These are phyloP conservation scores for Taphrina sp. DNA, from an alignment of 1,139 yeast genomes.

Conservation along the genomic window DNA sequence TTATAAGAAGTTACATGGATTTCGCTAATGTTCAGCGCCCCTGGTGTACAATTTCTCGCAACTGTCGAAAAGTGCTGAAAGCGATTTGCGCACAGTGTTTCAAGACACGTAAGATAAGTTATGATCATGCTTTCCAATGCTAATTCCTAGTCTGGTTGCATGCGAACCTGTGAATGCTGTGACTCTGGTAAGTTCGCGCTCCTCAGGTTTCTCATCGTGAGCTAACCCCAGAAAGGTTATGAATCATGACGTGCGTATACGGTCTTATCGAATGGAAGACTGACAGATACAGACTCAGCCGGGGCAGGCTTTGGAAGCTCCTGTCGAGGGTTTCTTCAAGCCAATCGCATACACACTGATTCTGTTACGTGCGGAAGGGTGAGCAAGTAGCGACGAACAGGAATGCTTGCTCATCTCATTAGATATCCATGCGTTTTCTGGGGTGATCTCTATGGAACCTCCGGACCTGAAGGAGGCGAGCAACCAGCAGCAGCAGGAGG, in stretches of 20 bases:
- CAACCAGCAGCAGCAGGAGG: constrained; percentile 37
- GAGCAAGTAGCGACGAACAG: background rate
- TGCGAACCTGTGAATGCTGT: constrained; percentile 37
- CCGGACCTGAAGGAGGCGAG: constrained; percentile 34
- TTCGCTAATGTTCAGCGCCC: constrained; percentile 30
- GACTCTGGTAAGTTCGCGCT: constrained; percentile 38
- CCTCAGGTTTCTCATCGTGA: no score
- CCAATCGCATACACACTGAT: constrained; percentile 38
- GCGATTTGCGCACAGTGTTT: constrained; percentile 36
- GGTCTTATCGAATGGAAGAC: background rate
- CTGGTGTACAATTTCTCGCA: constrained; percentile 37
- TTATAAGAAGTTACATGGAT: background rate
- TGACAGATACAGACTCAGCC: constrained; percentile 31
- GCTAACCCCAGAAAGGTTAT: no score
- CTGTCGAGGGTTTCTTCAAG: constrained; percentile 38
- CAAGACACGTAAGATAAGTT: constrained; percentile 37
- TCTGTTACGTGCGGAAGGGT: constrained; percentile 37
- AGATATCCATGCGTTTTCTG: constrained; percentile 38
- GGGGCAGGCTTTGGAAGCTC: constrained; percentile 38
- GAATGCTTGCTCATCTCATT: background rate
- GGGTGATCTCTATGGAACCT: constrained; percentile 38
- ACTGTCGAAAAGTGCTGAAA: constrained; percentile 35
- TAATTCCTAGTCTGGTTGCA: constrained; percentile 34
- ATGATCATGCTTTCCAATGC: no score
- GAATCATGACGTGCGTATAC: no score